Conservation (phyloP, 768 basidiomycete genomes). For the Termitomyces sp. region DNA sequence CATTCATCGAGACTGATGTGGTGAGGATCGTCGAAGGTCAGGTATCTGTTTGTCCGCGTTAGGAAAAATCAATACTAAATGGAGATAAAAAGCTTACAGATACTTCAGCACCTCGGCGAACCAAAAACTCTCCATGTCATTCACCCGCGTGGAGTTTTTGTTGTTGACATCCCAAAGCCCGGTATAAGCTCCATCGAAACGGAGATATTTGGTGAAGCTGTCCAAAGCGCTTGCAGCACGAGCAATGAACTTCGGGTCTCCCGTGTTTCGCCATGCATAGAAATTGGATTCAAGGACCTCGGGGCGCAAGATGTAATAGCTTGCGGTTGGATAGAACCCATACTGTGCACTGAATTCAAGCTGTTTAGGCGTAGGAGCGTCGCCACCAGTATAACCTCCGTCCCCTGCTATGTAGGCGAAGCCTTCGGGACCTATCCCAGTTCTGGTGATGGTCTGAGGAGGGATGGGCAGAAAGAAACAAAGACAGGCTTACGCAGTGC, state of each 20-base stretch:
- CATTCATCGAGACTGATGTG: slow-evolving; percentile 62
- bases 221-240: slow-evolving; percentile 55
- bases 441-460: slow-evolving; percentile 30
- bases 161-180: slow-evolving; percentile 55
- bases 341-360: slow-evolving; percentile 49
- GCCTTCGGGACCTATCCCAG: slow-evolving; percentile 70
- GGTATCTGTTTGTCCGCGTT: slow-evolving; percentile 40
- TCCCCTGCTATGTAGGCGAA: slow-evolving; percentile 60
- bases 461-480: background rate
- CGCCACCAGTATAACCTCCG: slow-evolving; percentile 52
- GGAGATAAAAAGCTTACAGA: slow-evolving; percentile 32
- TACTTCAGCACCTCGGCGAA: slow-evolving; percentile 78
- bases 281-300: slow-evolving; percentile 81
- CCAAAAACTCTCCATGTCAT: slow-evolving; percentile 66
- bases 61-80: background rate
- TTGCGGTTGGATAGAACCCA: slow-evolving; percentile 57
- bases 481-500: slow-evolving; percentile 47
- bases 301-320: slow-evolving; percentile 62
- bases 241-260: slow-evolving; percentile 61
- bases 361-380: slow-evolving; percentile 29
- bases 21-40: slow-evolving; percentile 68
- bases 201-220: slow-evolving; percentile 53
- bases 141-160: slow-evolving; percentile 32
- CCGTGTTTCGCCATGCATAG: slow-evolving; percentile 72
- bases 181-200: slow-evolving; percentile 35